Base-by-base conservation (phyloP, 306 rosid genomes). In the Arachis stenosperma region DNA sequence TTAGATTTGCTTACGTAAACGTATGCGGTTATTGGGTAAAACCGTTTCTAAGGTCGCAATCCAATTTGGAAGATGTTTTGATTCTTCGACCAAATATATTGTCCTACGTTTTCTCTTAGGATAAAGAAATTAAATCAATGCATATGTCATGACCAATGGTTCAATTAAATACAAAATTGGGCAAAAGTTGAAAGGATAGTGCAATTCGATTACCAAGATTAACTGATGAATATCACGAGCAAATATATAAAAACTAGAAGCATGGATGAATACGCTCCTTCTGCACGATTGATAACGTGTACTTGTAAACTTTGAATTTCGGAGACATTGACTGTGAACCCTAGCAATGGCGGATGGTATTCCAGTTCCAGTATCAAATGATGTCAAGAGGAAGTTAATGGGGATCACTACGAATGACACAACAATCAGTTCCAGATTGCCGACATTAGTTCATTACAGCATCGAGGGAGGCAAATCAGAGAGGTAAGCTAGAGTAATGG, bases 401-500 rank as follows among this genome's bases (percentile, higher is more conserved):
- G 51, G 65, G 37, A 2, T 33, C 37, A 70, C 33, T 66, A 8
- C 47, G 10, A 13, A 48, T 14, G 10, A 12, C n/a, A 48, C 54
- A 12, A 22, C 36, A 65, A 59, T 30, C 67, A 14, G 17, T 8
- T 60, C 14, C 67, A 8, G 68, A 61, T 7, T 4, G 68, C 44
- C 17, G 40, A 65, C 2, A n/a, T 14, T 12, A n/a, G 51, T 17
- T 14, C 41, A 40, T 11, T n/a, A 44, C 14, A 46, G 47, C 7
- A 33, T 53, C 61, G 0, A 52, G 44, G 14, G 55, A 53, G 13
- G 61, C 57, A 56, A 59, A 61, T 62, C 44, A 53, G 30, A 64
- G 22, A 64, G 57, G 54, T 36, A 64, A 76, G 67, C 67, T 61
- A 66, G 41, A 61, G 62, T 61, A 69, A 59, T 58, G 75, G 62